phyloP scores from a whole-genome alignment of 768 basidiomycete genomes.

The Hirschioporus abietinus region DNA sequence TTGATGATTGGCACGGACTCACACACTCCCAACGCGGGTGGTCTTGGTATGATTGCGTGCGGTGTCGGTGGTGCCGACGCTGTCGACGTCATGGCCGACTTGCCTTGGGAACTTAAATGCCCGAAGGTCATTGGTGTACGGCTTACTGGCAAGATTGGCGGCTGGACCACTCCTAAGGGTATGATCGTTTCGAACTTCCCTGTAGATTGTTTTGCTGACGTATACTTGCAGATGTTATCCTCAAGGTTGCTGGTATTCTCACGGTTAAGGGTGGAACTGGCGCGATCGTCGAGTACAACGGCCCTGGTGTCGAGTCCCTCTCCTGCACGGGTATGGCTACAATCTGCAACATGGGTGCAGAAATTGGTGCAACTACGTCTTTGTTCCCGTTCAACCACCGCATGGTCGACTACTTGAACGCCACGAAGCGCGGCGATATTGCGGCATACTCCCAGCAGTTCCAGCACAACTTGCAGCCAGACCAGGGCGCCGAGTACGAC shows the following conservation, averaged over 20 bases:
- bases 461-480: constrained; percentile 85
- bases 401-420: constrained; percentile 90
- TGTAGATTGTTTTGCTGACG: background rate
- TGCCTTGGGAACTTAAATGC: constrained; percentile 99
- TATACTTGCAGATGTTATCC: constrained; percentile 73
- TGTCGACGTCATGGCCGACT: constrained; percentile 96
- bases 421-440: constrained; percentile 88
- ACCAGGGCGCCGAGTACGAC: constrained; percentile 89
- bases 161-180: constrained; percentile 99
- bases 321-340: constrained; percentile 99
- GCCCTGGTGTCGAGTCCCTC: constrained; percentile 90
- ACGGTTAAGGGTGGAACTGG: constrained; percentile 99
- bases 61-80: constrained; percentile 99
- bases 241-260: constrained; percentile 97
- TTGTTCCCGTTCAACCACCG: constrained; percentile 98
- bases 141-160: constrained; percentile 88
- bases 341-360: constrained; percentile 99
- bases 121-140: constrained; percentile 99
- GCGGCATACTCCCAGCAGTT: constrained; percentile 87
- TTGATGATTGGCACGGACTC: constrained; percentile 99
- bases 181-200: constrained; percentile 14
- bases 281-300: constrained; percentile 96
- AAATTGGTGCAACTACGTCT: constrained; percentile 98
- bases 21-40: constrained; percentile 98
- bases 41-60: constrained; percentile 98